Evolutionary conservation across 305 asterid genomes (phyloP).

Genomic region (Solanum hybrid): DNA sequence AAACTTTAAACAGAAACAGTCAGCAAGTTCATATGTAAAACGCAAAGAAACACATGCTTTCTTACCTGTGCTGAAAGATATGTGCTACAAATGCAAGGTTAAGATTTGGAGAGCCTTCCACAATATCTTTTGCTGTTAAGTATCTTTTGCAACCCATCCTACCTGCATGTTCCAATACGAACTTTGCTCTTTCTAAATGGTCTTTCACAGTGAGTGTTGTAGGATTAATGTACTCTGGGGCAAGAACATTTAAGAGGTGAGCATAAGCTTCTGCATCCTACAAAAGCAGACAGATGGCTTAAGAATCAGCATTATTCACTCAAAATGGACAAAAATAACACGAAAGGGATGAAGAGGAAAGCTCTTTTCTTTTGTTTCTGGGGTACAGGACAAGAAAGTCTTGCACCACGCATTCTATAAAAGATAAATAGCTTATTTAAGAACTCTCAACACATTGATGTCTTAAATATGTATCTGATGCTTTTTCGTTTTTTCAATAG

Average conservation of each 20-base stretch:
- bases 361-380: neutral
- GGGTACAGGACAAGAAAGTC: neutral
- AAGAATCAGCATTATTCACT: neutral
- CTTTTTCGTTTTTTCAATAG: neutral
- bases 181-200: slow-evolving; percentile 66
- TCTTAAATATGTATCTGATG: neutral
- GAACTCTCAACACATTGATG: neutral
- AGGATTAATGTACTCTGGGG: slow-evolving; percentile 78
- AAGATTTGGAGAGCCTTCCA: slow-evolving; percentile 93
- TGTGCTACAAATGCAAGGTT: slow-evolving; percentile 98
- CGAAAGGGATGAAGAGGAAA: neutral
- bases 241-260: slow-evolving; percentile 80
- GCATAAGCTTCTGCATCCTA: slow-evolving; percentile 98
- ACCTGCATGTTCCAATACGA: slow-evolving; percentile 92
- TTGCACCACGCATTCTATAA: neutral
- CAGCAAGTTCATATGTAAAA: neutral
- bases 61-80: slow-evolving; percentile 90
- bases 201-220: slow-evolving; percentile 55
- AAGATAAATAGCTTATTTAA: neutral
- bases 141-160: slow-evolving; percentile 95
- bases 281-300: slow-evolving; percentile 4
- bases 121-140: slow-evolving; percentile 88
- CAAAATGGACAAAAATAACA: neutral
- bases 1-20: neutral
- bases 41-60: neutral